Conservation (phyloP, 257 asterid species). For the Scutellaria galericulata region DNA sequence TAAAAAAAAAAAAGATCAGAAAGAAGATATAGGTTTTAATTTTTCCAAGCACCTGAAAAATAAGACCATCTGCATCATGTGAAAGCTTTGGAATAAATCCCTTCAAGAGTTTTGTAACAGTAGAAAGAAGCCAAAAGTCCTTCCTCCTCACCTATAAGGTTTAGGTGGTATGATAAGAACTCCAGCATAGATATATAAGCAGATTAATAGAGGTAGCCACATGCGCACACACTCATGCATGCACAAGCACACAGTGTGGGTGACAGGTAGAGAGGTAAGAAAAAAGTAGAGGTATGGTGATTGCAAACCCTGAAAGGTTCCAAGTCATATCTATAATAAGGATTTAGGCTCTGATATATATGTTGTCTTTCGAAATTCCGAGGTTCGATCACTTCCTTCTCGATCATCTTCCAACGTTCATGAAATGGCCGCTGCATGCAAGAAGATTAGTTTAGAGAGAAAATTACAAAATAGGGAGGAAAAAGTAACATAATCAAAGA, state of each 20-base stretch:
- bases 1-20: background rate
- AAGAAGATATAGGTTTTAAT: constrained; percentile 19
- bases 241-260: background rate
- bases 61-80: constrained; percentile 97
- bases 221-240: background rate
- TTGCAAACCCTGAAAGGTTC: constrained; percentile 92
- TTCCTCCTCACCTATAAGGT: constrained; percentile 89
- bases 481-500: background rate
- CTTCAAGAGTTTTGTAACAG: constrained; percentile 82
- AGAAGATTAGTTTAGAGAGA: constrained; percentile 25
- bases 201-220: background rate
- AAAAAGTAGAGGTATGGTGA: constrained; percentile 33
- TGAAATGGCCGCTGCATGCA: constrained; percentile 80
- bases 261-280: background rate
- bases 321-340: constrained; percentile 81
- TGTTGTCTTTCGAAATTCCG: constrained; percentile 74
- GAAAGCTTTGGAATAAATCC: constrained; percentile 93
- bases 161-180: constrained; percentile 39
- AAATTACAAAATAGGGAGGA: constrained; percentile 8
- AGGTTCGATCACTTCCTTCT: constrained; percentile 92
- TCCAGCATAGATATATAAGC: constrained; percentile 16
- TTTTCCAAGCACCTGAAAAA: constrained; percentile 75
- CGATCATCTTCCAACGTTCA: constrained; percentile 98
- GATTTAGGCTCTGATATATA: constrained; percentile 66
- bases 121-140: constrained; percentile 94